Base-by-base conservation (phyloP, 345 rosid species). In the Excoecaria cochinchinensis region DNA sequence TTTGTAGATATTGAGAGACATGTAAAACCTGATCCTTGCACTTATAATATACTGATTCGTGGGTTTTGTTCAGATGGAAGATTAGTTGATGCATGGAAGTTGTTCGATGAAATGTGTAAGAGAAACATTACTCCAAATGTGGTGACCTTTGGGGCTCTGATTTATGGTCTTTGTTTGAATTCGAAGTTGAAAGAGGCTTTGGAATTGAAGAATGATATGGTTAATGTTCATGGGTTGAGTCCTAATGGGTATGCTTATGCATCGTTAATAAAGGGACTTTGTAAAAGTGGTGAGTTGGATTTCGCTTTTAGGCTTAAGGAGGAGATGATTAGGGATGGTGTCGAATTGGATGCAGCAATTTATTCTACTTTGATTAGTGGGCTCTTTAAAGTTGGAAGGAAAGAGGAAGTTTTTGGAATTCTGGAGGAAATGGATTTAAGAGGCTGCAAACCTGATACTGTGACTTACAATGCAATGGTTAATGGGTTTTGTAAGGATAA, bases 391-490 rank as follows among this genome's bases (percentile, higher is more conserved):
- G 81, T 36, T 60, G 94, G 94, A 38, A 88, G 82, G 80, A 85
- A 84, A 50, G 88, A 82, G 2, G 91, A 90, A 69, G 97, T 76
- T 56, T 60, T 66, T 12, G 66, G 65, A 51, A 22, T 90, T 39
- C 74, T 90, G 58, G 86, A 85, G 73, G 96, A 95, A 69, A 90
- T 91, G 97, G 73, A 22, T n/a, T 83, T 52, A 56, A 83, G 67
- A 3, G 93, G 89, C 21, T 90, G 90, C 65, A 76, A 85, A 78
- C 85, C 84, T 0, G 90, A 92, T 52, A 87, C 86, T 0, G 87
- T 86, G 47, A 88, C 92, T 25, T 87, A 86, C 82, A 92, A 95
- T 76, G 89, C 80, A 14, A 76, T 95, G 80, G 90, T 95, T 60
- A 79, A 78, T 17, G 86, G 84, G 67, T 86, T 78, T 40, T 90